These are phyloP conservation scores for Trichoderma koningii DNA, from an alignment of 2,329 filamentous ascomycete genomes.

Conservation along the genomic window DNA sequence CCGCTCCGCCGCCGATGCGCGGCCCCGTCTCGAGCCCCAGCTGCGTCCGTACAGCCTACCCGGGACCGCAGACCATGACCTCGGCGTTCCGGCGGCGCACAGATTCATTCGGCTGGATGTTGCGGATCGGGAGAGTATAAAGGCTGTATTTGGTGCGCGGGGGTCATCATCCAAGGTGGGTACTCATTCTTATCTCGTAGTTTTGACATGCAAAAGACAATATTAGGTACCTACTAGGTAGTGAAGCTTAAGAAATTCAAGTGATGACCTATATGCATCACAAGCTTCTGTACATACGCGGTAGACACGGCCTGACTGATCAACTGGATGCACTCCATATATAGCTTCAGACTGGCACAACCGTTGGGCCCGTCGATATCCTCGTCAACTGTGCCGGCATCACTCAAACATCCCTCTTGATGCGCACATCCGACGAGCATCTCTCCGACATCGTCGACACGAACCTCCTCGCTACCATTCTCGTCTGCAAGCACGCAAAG, in stretches of 20 bases:
- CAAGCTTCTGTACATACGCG: not conserved
- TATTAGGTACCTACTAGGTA: no score
- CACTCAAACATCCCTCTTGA: slow-evolving; percentile 65
- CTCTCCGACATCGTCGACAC: slow-evolving; percentile 64
- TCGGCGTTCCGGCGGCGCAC: slow-evolving; percentile 34
- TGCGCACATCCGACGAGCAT: slow-evolving; percentile 51
- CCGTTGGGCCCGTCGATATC: slow-evolving; percentile 51
- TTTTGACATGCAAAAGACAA: not conserved
- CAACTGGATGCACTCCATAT: not conserved
- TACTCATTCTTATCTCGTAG: not conserved
- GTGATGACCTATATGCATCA: not conserved
- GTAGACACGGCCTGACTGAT: not conserved
- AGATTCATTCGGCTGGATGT: slow-evolving; percentile 43
- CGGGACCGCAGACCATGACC: not conserved
- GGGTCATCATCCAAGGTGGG: slow-evolving; percentile 28
- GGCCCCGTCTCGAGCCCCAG: slow-evolving; percentile 43
- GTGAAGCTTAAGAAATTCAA: not conserved
- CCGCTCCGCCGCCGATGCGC: slow-evolving; percentile 52
- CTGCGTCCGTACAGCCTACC: slow-evolving; percentile 34
- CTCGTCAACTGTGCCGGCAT: slow-evolving; percentile 82
- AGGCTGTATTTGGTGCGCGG: slow-evolving; percentile 36
- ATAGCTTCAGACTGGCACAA: slow-evolving; percentile 1
- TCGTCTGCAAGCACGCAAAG: slow-evolving; percentile 56
- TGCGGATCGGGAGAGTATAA: slow-evolving; percentile 36
- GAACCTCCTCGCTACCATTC: slow-evolving; percentile 69